These are phyloP conservation scores for Dentipellis fragilis DNA, from an alignment of 768 basidiomycete genomes.

Conservation along the genomic window DNA sequence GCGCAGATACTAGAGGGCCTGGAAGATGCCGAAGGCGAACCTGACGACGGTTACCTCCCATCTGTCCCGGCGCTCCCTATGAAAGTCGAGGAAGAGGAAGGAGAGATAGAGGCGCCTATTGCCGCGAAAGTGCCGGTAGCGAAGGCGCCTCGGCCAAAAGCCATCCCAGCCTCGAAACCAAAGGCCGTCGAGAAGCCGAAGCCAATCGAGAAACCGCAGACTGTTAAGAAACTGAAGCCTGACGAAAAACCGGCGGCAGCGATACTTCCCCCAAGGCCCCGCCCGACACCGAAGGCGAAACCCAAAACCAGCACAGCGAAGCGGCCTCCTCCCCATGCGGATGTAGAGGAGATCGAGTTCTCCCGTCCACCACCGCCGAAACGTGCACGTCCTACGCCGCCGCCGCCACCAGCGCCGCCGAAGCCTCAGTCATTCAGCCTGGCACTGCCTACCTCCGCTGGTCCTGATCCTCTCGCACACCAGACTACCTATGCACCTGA, in stretches of 20 bases:
- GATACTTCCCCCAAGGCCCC: background rate
- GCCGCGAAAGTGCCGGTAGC: background rate
- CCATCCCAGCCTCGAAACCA: background rate
- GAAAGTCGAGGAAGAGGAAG: slow-evolving; percentile 3
- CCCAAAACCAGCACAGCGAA: slow-evolving; percentile 11
- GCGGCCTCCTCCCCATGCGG: slow-evolving; percentile 18
- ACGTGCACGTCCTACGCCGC: slow-evolving; percentile 16
- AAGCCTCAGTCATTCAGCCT: slow-evolving; percentile 16
- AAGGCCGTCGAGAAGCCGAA: slow-evolving; percentile 9
- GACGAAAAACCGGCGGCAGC: slow-evolving; percentile 7
- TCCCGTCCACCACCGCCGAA: slow-evolving; percentile 35
- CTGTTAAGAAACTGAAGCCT: background rate
- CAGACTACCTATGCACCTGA: slow-evolving; percentile 16
- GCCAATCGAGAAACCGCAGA: slow-evolving; percentile 2
- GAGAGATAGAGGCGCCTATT: slow-evolving; percentile 8
- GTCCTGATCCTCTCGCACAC: slow-evolving; percentile 13
- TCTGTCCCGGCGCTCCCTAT: background rate
- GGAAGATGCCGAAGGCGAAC: slow-evolving; percentile 16
- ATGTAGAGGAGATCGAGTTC: slow-evolving; percentile 41
- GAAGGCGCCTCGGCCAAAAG: background rate
- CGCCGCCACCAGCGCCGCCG: slow-evolving; percentile 17
- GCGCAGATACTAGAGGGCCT: slow-evolving; percentile 17
- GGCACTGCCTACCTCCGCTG: slow-evolving; percentile 25
- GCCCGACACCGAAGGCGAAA: slow-evolving; percentile 17
- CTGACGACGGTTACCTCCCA: slow-evolving; percentile 28